Evolutionary conservation across 352 stramenopile species (phyloP).

Genomic region (Sclerospora graminicola): DNA sequence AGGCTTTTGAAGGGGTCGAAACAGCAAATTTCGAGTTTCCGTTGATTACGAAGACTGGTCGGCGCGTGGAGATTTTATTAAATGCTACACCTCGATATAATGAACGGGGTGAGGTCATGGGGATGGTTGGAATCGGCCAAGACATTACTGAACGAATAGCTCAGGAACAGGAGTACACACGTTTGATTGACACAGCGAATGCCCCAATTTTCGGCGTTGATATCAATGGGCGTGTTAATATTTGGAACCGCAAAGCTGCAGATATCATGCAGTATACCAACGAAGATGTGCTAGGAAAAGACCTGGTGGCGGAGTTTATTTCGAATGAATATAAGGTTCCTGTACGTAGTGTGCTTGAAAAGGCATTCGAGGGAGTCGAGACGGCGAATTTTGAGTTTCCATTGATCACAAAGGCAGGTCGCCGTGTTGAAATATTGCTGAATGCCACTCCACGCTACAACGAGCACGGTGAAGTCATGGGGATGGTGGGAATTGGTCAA

Average conservation of each 20-base stretch:
- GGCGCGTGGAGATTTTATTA: slow-evolving; percentile 54
- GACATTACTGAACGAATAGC: slow-evolving; percentile 81
- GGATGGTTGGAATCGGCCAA: slow-evolving; percentile 81
- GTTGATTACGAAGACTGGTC: slow-evolving; percentile 55
- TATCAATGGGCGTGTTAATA: slow-evolving; percentile 1
- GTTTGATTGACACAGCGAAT: slow-evolving; percentile 87
- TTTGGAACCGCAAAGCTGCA: neutral
- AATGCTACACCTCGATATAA: slow-evolving; percentile 62
- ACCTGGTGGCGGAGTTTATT: neutral
- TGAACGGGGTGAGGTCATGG: slow-evolving; percentile 65
- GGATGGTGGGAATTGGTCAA: slow-evolving; percentile 73
- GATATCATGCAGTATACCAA: neutral
- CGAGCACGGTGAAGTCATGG: slow-evolving; percentile 68
- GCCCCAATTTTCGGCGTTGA: slow-evolving; percentile 85
- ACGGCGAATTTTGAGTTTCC: slow-evolving; percentile 70
- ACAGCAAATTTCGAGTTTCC: slow-evolving; percentile 81
- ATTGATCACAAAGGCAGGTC: slow-evolving; percentile 67
- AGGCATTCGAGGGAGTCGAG: slow-evolving; percentile 33
- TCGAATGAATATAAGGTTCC: neutral
- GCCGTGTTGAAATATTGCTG: slow-evolving; percentile 74
- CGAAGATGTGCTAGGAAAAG: neutral
- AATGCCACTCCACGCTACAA: slow-evolving; percentile 80
- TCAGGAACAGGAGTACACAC: slow-evolving; percentile 82
- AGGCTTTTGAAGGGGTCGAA: slow-evolving; percentile 48
- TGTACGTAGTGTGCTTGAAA: slow-evolving; percentile 17